These are phyloP conservation scores for Rubroshorea leprosula DNA, from an alignment of 345 rosid species.

Conservation along the genomic window DNA sequence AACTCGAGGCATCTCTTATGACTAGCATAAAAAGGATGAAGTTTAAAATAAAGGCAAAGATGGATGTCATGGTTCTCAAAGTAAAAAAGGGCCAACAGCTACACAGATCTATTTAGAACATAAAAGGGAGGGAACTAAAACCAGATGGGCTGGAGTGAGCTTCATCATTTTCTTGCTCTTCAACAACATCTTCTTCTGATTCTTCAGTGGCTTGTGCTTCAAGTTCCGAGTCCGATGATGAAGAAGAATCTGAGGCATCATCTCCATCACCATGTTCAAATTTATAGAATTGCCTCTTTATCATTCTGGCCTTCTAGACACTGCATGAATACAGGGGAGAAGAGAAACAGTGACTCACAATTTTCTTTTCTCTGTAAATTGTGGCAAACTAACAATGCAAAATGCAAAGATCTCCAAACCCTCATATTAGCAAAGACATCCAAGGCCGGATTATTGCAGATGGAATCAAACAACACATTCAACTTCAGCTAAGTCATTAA, in stretches of 20 bases:
- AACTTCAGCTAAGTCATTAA: no score
- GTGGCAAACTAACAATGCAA: background rate
- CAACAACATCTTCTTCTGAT: conserved; percentile 24
- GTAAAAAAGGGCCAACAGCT: background rate
- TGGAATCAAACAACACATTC: background rate
- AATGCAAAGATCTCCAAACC: background rate
- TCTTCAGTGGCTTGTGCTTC: conserved; percentile 31
- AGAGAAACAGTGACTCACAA: background rate
- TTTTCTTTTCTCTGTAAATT: background rate
- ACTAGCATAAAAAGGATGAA: background rate
- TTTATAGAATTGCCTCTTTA: conserved; percentile 73
- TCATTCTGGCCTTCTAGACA: conserved; percentile 31
- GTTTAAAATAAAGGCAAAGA: background rate
- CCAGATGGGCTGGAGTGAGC: conserved; percentile 39
- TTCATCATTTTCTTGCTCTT: conserved; percentile 23
- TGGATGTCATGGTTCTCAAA: background rate
- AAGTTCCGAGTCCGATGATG: conserved; percentile 57
- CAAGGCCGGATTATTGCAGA: background rate
- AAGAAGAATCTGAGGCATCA: conserved; percentile 49
- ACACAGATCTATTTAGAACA: no score
- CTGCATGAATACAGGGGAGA: background rate
- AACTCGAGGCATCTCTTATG: background rate
- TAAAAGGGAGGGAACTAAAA: no score
- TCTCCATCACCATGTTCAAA: conserved; percentile 63
- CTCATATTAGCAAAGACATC: no score